A percentile compares a stretch with the other conserved stretches of the same genome.
Conservation (phyloP, 805 yeast genomes). For the Naumovozyma dairenensis region DNA sequence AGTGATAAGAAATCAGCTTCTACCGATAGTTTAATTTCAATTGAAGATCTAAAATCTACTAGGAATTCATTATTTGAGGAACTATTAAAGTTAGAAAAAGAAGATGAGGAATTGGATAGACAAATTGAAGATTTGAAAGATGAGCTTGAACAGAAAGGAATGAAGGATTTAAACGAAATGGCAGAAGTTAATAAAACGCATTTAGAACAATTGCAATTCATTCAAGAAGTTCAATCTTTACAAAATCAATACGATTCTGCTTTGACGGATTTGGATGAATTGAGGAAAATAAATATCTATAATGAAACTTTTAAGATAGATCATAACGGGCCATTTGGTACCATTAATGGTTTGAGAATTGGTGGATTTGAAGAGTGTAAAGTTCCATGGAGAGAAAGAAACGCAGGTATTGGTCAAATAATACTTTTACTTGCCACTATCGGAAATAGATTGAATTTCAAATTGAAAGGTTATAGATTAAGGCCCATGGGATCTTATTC, state of each 20-base stretch:
- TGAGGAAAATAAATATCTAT: constrained; percentile 72
- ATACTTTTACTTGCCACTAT: constrained; percentile 61
- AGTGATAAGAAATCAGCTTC: constrained; percentile 5
- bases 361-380: constrained; percentile 52
- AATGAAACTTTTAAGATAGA: constrained; percentile 77
- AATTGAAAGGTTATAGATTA: constrained; percentile 49
- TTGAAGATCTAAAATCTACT: background rate
- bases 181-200: constrained; percentile 45
- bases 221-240: constrained; percentile 50
- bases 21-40: background rate
- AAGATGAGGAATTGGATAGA: constrained; percentile 35
- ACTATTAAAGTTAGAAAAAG: constrained; percentile 25
- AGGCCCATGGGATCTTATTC: constrained; percentile 83
- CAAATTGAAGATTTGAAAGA: constrained; percentile 37
- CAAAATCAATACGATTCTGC: constrained; percentile 55
- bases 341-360: constrained; percentile 76
- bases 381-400: constrained; percentile 85
- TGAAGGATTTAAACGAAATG: constrained; percentile 36
- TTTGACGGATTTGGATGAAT: constrained; percentile 53
- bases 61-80: constrained; percentile 6
- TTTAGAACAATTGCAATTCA: constrained; percentile 40
- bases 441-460: constrained; percentile 43
- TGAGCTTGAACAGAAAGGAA: constrained; percentile 38
- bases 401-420: constrained; percentile 84
- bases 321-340: constrained; percentile 74